These are phyloP conservation scores for Arthrobotrys conoides DNA, from an alignment of 2,329 filamentous ascomycete species.

Conservation along the genomic window DNA sequence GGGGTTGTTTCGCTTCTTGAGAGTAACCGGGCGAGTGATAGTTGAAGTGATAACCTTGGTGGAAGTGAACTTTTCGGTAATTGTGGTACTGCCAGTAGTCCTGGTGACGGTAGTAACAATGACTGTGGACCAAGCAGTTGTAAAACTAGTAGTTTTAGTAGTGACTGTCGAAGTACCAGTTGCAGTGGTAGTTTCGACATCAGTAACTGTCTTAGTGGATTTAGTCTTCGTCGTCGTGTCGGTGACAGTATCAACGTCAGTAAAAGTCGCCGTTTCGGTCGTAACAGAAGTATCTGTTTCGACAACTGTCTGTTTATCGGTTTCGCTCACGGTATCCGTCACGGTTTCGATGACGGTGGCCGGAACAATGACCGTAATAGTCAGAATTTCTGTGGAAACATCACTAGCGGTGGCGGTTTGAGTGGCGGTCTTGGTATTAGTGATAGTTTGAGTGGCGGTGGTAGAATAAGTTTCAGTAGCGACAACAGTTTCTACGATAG, in stretches of 20 bases:
- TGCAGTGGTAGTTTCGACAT: conserved; percentile 12
- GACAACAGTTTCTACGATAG: conserved; percentile 17
- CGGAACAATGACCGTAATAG: conserved; percentile 19
- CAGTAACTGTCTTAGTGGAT: conserved; percentile 7
- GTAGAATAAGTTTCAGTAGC: conserved; percentile 38
- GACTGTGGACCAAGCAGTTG: conserved; percentile 12
- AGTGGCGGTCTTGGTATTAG: conserved; percentile 16
- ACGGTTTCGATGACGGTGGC: conserved; percentile 13
- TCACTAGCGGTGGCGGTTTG: conserved; percentile 18
- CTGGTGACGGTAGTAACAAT: conserved; percentile 15
- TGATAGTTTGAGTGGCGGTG: conserved; percentile 33
- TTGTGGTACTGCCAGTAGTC: conserved; percentile 12
- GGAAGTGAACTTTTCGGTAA: conserved; percentile 27
- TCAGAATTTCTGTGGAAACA: conserved; percentile 17
- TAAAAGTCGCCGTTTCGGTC: conserved; percentile 24
- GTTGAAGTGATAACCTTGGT: conserved; percentile 5
- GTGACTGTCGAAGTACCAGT: conserved; percentile 23
- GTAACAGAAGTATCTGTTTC: conserved; percentile 14
- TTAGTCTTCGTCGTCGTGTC: neutral
- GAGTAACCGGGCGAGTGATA: conserved; percentile 2
- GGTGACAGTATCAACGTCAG: conserved; percentile 30
- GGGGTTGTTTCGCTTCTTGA: conserved; percentile 26
- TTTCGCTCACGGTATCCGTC: conserved; percentile 2
- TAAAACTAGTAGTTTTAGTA: neutral
- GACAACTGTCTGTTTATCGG: conserved; percentile 11